A percentile compares a stretch with the other conserved stretches of the same genome.
These are phyloP conservation scores for Rhodotorula kratochvilovae DNA, from an alignment of 768 basidiomycete species.

Conservation along the genomic window DNA sequence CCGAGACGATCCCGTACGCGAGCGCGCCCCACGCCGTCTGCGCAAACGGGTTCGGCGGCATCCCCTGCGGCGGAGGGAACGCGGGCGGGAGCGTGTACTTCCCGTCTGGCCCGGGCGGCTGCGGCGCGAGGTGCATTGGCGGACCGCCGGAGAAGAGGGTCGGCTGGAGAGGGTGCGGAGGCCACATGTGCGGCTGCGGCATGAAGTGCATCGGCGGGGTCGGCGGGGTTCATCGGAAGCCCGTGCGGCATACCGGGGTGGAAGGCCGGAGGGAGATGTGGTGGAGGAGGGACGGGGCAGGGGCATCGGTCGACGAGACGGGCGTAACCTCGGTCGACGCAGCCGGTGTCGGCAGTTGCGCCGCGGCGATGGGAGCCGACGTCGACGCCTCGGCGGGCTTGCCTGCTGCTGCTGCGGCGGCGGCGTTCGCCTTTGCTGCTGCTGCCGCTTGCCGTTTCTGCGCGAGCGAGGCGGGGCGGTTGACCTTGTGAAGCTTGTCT, in stretches of 20 bases:
- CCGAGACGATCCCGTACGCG: slow-evolving; percentile 31
- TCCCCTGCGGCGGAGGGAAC: not conserved
- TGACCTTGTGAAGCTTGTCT: slow-evolving; percentile 39
- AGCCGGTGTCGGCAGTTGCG: not conserved
- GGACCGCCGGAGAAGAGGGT: not conserved
- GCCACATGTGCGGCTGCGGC: slow-evolving; percentile 1
- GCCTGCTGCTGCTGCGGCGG: not conserved
- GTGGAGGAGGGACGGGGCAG: not conserved
- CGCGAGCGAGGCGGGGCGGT: slow-evolving; percentile 28
- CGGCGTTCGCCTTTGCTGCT: slow-evolving; percentile 20
- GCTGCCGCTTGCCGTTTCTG: slow-evolving; percentile 30
- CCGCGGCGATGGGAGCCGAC: not conserved
- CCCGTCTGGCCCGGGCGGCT: not conserved
- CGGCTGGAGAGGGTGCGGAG: not conserved
- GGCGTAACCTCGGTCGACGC: not conserved
- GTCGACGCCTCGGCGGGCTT: not conserved
- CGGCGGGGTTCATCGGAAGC: not conserved
- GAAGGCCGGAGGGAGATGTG: not conserved
- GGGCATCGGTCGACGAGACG: not conserved
- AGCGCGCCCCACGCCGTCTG: slow-evolving; percentile 31
- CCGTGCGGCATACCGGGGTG: not conserved
- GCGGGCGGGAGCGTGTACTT: slow-evolving; percentile 2
- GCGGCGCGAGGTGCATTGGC: not conserved
- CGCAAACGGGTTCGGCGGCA: slow-evolving; percentile 6
- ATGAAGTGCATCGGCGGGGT: not conserved